Conservation (phyloP, 1,284 basidiomycete species). For the Ceratobasidium sp. region DNA sequence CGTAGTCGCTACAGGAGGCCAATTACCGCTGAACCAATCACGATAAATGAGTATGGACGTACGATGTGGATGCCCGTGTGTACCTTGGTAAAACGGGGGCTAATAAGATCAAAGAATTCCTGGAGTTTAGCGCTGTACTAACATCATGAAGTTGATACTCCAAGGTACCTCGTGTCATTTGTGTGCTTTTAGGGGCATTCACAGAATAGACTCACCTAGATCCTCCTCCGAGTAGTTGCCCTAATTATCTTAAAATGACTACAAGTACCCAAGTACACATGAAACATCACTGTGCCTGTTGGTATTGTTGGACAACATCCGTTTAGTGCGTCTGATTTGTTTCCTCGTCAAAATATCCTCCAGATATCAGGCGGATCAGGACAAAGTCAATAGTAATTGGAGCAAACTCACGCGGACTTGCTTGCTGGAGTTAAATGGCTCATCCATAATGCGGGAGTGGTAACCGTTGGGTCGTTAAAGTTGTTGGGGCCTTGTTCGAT, state of each 20-base stretch:
- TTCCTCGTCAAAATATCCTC: constrained; percentile 36
- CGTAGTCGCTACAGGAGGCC: constrained; percentile 14
- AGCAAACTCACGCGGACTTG: constrained; percentile 38
- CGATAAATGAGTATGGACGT: not conserved
- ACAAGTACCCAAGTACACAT: too few species aligned
- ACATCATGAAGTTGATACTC: not conserved
- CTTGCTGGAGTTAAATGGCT: constrained; percentile 25
- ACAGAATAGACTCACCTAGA: constrained; percentile 30
- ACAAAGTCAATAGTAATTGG: not conserved
- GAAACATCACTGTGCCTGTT: not conserved
- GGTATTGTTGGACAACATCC: constrained; percentile 30
- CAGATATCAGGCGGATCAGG: not conserved
- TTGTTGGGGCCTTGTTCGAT: constrained; percentile 42
- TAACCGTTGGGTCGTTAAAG: constrained; percentile 18
- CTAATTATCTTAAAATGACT: not conserved
- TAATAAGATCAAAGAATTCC: too few species aligned
- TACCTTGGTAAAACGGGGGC: constrained; percentile 14
- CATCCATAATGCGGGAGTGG: constrained; percentile 32
- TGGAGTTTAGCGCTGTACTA: not conserved
- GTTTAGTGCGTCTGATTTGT: constrained; percentile 27
- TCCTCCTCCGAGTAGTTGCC: constrained; percentile 33
- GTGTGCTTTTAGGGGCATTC: too few species aligned
- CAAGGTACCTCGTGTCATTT: too few species aligned
- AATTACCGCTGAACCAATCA: too few species aligned
- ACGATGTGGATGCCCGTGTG: constrained; percentile 39